phyloP scores from a whole-genome alignment of 495 filamentous ascomycete species.

The Beverwykella pulmonaria region DNA sequence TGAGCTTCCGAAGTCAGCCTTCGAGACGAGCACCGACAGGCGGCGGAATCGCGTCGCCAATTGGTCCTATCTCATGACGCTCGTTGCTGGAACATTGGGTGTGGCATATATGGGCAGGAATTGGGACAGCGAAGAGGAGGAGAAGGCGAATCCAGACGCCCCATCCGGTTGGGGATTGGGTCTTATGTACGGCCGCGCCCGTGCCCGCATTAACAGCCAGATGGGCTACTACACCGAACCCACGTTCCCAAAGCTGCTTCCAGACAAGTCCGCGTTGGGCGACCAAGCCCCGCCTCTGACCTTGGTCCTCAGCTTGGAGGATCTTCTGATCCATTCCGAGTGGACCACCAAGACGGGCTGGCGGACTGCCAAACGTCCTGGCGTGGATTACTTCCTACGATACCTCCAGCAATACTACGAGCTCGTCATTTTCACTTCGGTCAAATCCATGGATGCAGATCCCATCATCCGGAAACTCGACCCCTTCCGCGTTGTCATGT shows the following conservation, averaged over 20 bases:
- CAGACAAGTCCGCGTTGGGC: constrained; percentile 58
- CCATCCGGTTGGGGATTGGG: constrained; percentile 73
- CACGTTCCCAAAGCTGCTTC: constrained; percentile 89
- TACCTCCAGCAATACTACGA: constrained; percentile 98
- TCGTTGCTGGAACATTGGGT: constrained; percentile 55
- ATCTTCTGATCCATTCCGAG: constrained; percentile 88
- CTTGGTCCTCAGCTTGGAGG: constrained; percentile 87
- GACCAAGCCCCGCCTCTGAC: constrained; percentile 83
- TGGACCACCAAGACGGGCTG: constrained; percentile 94
- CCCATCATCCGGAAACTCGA: constrained; percentile 90
- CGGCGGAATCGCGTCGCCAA: constrained; percentile 71
- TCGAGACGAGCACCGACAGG: constrained; percentile 87
- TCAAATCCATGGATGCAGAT: constrained; percentile 78
- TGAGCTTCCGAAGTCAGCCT: constrained; percentile 75
- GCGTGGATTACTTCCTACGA: constrained; percentile 93
- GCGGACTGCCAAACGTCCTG: constrained; percentile 92
- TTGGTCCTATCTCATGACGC: constrained; percentile 59
- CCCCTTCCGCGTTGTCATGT: constrained; percentile 94
- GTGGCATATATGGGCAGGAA: constrained; percentile 78
- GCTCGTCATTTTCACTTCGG: constrained; percentile 89
- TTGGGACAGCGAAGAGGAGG: constrained; percentile 77
- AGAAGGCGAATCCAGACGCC: constrained; percentile 63
- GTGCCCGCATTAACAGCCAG: constrained; percentile 70
- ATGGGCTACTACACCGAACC: constrained; percentile 94
- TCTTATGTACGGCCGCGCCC: constrained; percentile 76